phyloP scores from a whole-genome alignment of 805 yeast species.

The Cyberlindnera subsufficiens region DNA sequence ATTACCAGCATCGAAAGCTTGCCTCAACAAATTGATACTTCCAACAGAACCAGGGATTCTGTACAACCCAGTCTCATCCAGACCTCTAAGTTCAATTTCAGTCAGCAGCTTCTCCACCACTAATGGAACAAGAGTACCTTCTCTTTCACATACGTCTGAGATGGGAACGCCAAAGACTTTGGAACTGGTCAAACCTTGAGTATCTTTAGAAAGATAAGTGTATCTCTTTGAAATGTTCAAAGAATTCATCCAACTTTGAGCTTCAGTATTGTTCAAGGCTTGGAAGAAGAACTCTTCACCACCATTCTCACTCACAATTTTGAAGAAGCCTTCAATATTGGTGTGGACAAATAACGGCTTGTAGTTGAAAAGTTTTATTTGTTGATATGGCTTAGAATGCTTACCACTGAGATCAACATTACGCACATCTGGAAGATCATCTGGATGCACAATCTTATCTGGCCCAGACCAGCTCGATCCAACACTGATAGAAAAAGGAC shows the following conservation, averaged over 20 bases:
- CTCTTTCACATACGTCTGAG: constrained; percentile 67
- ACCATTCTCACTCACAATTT: constrained; percentile 33
- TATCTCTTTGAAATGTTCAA: constrained; percentile 35
- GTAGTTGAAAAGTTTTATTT: constrained; percentile 38
- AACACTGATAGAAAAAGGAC: constrained; percentile 56
- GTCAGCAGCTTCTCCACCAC: constrained; percentile 60
- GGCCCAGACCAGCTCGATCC: constrained; percentile 31
- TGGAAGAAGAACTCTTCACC: constrained; percentile 62
- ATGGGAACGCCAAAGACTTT: constrained; percentile 86
- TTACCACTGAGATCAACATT: constrained; percentile 31
- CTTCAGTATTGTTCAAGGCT: constrained; percentile 52
- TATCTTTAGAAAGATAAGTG: constrained; percentile 35
- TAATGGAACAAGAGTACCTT: constrained; percentile 53
- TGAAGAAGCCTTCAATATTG: constrained; percentile 37
- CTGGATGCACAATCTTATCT: constrained; percentile 42
- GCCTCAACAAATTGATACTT: constrained; percentile 46
- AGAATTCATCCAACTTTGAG: constrained; percentile 66
- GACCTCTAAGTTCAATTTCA: constrained; percentile 80
- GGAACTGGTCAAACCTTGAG: constrained; percentile 34
- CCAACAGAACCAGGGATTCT: constrained; percentile 65
- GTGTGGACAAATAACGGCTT: constrained; percentile 31
- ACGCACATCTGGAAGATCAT: constrained; percentile 54
- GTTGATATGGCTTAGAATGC: constrained; percentile 42
- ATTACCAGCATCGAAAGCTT: constrained; percentile 47
- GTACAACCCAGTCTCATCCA: constrained; percentile 88